These are phyloP conservation scores for Dendrobium huoshanense DNA, from an alignment of 106 monocot species.

Conservation along the genomic window DNA sequence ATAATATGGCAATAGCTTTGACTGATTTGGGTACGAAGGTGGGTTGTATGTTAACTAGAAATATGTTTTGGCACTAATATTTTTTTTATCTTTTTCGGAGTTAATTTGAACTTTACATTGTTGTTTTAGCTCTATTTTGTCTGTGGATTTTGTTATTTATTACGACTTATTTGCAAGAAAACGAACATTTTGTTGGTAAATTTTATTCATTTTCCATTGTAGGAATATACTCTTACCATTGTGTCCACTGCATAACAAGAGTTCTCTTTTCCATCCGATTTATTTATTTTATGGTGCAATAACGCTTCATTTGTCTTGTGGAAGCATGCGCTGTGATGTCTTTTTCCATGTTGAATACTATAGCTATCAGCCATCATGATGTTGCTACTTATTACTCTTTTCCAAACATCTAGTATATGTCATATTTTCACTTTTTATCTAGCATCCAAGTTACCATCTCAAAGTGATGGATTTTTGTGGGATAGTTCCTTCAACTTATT, in stretches of 20 bases:
- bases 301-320: background rate
- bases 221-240: background rate
- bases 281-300: background rate
- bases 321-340: background rate
- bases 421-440: background rate
- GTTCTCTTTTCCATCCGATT: background rate
- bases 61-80: background rate
- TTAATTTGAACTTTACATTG: background rate
- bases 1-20: constrained; percentile 99
- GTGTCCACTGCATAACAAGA: background rate
- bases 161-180: background rate
- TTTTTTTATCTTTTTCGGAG: background rate
- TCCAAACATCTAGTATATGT: background rate
- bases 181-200: background rate
- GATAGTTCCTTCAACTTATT: background rate
- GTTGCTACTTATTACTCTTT: background rate
- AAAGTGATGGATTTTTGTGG: background rate
- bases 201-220: background rate
- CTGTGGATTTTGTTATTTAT: background rate
- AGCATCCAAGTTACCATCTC: constrained; percentile 1
- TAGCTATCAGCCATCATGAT: background rate
- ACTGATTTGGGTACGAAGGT: constrained; percentile 99
- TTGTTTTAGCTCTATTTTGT: background rate
- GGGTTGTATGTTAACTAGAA: constrained; percentile 2
- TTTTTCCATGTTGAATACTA: background rate